Percentiles rank a stretch among this genome's conserved stretches.
Evolutionary conservation across 371 early-diverging fungal species (phyloP).

Genomic region (Capillidium heterosporum): DNA sequence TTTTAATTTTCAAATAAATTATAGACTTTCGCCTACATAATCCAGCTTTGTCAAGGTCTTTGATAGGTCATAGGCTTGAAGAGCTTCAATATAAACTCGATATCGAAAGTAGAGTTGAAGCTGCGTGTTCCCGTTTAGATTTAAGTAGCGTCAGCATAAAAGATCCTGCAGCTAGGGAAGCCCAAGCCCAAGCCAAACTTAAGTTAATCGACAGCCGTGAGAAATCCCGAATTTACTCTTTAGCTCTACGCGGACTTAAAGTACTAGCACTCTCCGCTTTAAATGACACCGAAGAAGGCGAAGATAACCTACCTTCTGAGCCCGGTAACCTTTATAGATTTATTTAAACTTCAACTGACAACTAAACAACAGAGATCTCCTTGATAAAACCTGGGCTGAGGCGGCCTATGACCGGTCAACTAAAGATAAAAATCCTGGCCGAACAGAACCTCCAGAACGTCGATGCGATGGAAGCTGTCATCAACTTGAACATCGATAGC

Average conservation of each 20-base stretch:
- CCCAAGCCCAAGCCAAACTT: not conserved
- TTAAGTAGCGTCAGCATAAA: not conserved
- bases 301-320: not conserved
- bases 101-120: conserved; percentile 1
- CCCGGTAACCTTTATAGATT: not conserved
- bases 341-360: not conserved
- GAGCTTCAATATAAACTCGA: conserved; percentile 1
- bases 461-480: conserved; percentile 30
- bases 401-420: conserved; percentile 49
- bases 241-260: conserved; percentile 4
- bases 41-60: not conserved
- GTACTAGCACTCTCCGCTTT: not conserved
- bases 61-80: not conserved
- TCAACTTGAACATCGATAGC: conserved; percentile 66
- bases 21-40: conserved; percentile 6
- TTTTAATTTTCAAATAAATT: too few species aligned
- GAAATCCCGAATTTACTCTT: not conserved
- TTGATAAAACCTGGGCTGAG: conserved; percentile 35
- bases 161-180: not conserved
- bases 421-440: conserved; percentile 40
- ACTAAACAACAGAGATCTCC: not conserved
- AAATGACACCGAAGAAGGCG: too few species aligned
- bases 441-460: conserved; percentile 46
- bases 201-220: not conserved
- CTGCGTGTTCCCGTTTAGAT: not conserved